phyloP scores from a whole-genome alignment of 1,284 basidiomycete species.

The Sphagnurus paluster region DNA sequence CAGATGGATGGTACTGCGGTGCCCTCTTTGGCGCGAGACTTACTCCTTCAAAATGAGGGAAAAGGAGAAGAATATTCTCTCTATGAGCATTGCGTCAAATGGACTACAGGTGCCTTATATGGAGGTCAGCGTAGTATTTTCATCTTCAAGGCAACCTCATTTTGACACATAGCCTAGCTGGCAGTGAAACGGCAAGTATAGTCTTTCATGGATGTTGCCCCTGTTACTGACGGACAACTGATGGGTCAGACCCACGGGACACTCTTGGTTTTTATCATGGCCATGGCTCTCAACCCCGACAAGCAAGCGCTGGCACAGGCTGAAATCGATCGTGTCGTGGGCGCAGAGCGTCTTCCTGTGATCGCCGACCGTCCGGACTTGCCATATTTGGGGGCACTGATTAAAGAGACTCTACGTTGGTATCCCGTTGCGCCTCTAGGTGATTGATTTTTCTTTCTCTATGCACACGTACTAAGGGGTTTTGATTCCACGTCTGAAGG shows the following conservation, averaged over 20 bases:
- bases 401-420: conserved; percentile 10
- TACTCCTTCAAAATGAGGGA: not conserved
- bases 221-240: not conserved
- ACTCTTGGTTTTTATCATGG: conserved; percentile 26
- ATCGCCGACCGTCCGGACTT: conserved; percentile 8
- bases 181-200: conserved; percentile 21
- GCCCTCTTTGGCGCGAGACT: not conserved
- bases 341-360: not conserved
- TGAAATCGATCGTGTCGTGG: conserved; percentile 13
- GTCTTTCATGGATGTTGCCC: not conserved
- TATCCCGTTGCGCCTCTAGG: not conserved
- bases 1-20: not conserved
- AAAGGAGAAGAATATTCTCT: not conserved
- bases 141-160: not conserved
- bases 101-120: conserved; percentile 29
- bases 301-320: conserved; percentile 11
- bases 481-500: too few species aligned
- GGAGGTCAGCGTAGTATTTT: conserved; percentile 21
- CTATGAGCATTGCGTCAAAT: conserved; percentile 6
- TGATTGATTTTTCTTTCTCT: too few species aligned
- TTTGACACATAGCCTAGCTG: conserved; percentile 16
- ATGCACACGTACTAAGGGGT: too few species aligned
- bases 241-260: conserved; percentile 24
- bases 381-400: conserved; percentile 13
- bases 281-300: conserved; percentile 19